These are phyloP conservation scores for Arbutus unedo DNA, from an alignment of 148 eudicot genomes.

Conservation along the genomic window DNA sequence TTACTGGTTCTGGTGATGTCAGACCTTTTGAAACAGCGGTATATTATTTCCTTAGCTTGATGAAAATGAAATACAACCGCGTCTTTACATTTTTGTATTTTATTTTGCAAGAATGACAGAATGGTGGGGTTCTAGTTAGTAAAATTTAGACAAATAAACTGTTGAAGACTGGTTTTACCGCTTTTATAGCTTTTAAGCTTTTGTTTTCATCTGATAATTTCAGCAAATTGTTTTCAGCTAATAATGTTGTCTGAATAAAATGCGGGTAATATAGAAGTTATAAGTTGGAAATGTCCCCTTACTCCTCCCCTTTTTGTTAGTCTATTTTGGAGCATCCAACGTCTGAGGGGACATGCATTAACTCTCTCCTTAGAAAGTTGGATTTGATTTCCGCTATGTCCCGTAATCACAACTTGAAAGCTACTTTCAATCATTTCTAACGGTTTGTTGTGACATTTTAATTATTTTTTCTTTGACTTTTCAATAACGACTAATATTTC, in stretches of 20 bases:
- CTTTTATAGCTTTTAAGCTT: background rate
- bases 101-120: background rate
- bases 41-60: conserved; percentile 22
- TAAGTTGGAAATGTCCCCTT: background rate
- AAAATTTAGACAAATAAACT: background rate
- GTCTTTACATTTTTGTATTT: background rate
- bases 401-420: background rate
- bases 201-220: background rate
- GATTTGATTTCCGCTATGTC: background rate
- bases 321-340: background rate
- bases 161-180: conserved; percentile 4
- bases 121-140: background rate
- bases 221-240: background rate
- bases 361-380: background rate
- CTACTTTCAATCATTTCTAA: background rate
- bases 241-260: background rate
- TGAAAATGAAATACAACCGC: background rate
- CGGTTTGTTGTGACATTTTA: background rate
- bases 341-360: background rate
- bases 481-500: too few relatives aligned
- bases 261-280: background rate
- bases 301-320: background rate
- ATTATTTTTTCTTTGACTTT: background rate
- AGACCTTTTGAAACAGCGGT: conserved; percentile 85
- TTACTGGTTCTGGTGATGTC: conserved; percentile 96